These are phyloP conservation scores for Penicillium arizonense DNA, from an alignment of 495 filamentous ascomycete genomes.

Conservation along the genomic window DNA sequence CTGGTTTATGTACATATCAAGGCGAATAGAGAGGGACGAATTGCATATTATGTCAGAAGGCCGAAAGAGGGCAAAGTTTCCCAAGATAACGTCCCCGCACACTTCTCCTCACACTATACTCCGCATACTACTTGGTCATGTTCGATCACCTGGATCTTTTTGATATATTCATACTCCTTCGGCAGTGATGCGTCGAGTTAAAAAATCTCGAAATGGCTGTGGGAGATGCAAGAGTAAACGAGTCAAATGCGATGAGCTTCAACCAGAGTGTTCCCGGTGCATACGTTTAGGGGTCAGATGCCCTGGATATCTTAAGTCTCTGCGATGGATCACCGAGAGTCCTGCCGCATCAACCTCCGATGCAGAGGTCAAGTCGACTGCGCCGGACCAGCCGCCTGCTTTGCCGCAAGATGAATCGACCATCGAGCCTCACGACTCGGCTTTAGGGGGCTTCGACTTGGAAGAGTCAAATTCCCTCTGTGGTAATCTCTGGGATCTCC, in stretches of 20 bases:
- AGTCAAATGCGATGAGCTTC: constrained; percentile 58
- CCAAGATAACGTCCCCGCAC: constrained; percentile 18
- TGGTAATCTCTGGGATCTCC: constrained; percentile 39
- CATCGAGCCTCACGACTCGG: not conserved
- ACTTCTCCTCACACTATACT: constrained; percentile 1
- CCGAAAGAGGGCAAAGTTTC: constrained; percentile 16
- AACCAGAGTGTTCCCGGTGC: constrained; percentile 52
- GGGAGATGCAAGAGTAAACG: constrained; percentile 52
- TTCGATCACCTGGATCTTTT: not conserved
- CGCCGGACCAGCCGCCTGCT: constrained; percentile 1
- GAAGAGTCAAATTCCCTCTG: constrained; percentile 22
- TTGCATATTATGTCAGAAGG: no score
- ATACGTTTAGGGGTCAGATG: constrained; percentile 47
- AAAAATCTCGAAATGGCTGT: constrained; percentile 48
- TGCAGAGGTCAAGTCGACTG: constrained; percentile 12
- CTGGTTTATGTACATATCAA: no score
- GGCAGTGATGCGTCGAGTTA: constrained; percentile 42
- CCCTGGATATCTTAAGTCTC: constrained; percentile 52
- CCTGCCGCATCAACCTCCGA: constrained; percentile 8
- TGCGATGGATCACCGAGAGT: constrained; percentile 55
- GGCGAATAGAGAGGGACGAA: no score
- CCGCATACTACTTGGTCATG: constrained; percentile 6
- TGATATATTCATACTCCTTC: constrained; percentile 3
- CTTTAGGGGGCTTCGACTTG: constrained; percentile 11
- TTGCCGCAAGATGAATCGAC: constrained; percentile 9